A percentile compares a stretch with the other conserved stretches of the same genome.
These are phyloP conservation scores for Balakata baccata DNA, from an alignment of 345 rosid species.

Conservation along the genomic window DNA sequence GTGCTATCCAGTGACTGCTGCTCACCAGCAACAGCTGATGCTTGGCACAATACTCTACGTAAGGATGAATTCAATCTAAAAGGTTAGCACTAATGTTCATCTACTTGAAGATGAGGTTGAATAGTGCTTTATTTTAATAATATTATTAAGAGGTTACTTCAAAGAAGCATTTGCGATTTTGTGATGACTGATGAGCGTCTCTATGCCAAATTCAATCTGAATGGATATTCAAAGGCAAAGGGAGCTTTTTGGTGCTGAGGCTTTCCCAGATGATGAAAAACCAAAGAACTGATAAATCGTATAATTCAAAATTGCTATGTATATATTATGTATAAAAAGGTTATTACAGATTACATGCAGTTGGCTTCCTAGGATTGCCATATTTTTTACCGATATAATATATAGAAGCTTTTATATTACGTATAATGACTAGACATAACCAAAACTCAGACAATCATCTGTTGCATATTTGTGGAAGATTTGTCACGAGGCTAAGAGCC, in stretches of 20 bases:
- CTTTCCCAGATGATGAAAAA: neutral
- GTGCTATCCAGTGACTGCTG: too few relatives aligned
- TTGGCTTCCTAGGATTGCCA: neutral
- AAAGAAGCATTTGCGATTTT: too few relatives aligned
- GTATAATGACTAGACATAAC: neutral
- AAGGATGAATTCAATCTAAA: neutral
- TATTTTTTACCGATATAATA: too few relatives aligned
- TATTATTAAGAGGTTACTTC: neutral
- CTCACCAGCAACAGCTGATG: too few relatives aligned
- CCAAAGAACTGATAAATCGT: neutral
- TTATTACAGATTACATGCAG: neutral
- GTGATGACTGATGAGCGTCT: too few relatives aligned
- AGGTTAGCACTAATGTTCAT: neutral
- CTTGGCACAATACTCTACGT: too few relatives aligned
- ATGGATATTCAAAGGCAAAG: neutral
- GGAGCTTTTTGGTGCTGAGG: neutral
- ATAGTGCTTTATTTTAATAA: neutral
- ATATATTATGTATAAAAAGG: neutral
- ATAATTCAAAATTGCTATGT: neutral
- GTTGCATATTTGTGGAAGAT: neutral
- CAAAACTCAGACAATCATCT: conserved; percentile 7
- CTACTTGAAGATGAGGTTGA: neutral
- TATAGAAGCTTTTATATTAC: neutral
- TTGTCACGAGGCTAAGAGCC: neutral
- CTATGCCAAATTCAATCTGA: too few relatives aligned